Conservation (phyloP, 1,284 basidiomycete genomes). For the Trametes hirsuta region DNA sequence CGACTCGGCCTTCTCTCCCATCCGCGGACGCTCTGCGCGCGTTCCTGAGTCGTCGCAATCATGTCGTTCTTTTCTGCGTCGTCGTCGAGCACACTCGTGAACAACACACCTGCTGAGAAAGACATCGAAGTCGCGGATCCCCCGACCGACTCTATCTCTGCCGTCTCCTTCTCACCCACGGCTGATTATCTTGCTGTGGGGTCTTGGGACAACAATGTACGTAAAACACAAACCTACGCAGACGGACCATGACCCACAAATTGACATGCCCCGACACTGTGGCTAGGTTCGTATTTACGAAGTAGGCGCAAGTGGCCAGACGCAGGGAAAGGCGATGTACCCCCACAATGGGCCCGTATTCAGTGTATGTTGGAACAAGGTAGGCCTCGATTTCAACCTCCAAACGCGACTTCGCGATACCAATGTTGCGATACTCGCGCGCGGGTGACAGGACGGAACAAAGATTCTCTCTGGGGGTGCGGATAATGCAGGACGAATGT, state of each 20-base stretch:
- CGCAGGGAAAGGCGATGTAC: constrained; percentile 83
- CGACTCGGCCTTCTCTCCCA: neutral
- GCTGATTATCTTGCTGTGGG: constrained; percentile 77
- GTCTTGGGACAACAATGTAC: constrained; percentile 80
- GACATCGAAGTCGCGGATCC: constrained; percentile 79
- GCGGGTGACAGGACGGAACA: constrained; percentile 63
- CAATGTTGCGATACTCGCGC: neutral
- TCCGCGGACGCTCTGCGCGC: neutral
- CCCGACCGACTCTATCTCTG: constrained; percentile 76
- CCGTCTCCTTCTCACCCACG: constrained; percentile 63
- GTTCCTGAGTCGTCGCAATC: neutral
- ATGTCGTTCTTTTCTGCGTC: constrained; percentile 48
- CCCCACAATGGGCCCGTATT: constrained; percentile 83
- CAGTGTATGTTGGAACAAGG: constrained; percentile 83
- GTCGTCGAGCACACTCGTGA: constrained; percentile 34
- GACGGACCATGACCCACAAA: neutral
- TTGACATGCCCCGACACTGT: neutral
- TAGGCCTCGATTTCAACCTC: constrained; percentile 19
- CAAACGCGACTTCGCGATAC: neutral
- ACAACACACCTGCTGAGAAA: constrained; percentile 45
- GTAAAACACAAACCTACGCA: constrained; percentile 23
- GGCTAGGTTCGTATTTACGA: constrained; percentile 65
- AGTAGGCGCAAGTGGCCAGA: constrained; percentile 57
- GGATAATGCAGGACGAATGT: constrained; percentile 84
- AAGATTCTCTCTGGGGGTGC: constrained; percentile 87